Percentiles rank a stretch among this genome's conserved stretches.
Conservation (phyloP, 441 rosid genomes). For the Populus hybrid region DNA sequence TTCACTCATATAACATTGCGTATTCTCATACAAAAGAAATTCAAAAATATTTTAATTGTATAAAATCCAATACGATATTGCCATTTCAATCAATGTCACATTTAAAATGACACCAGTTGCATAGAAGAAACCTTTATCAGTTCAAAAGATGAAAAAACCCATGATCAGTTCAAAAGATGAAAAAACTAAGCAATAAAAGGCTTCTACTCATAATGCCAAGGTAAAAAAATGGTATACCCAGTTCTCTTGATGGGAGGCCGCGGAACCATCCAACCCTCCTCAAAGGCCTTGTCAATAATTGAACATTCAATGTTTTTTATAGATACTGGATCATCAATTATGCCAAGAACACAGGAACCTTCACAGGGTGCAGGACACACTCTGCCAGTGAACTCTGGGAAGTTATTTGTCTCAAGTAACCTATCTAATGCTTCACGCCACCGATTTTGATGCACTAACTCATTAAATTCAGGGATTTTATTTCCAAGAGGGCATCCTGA, state of each 20-base stretch:
- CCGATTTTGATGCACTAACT: constrained; percentile 96
- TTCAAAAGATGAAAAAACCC: neutral
- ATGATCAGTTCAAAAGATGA: neutral
- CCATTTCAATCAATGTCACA: neutral
- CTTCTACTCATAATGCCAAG: neutral
- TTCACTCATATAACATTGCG: neutral
- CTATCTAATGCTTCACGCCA: constrained; percentile 98
- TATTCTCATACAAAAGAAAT: neutral
- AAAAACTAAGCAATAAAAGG: neutral
- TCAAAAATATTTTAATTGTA: neutral
- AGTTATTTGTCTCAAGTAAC: constrained; percentile 96
- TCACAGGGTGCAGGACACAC: constrained; percentile 99
- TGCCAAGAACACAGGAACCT: constrained; percentile 99
- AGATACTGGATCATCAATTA: constrained; percentile 98
- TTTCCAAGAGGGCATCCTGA: constrained; percentile 99
- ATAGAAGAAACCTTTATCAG: neutral
- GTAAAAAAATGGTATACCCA: constrained; percentile 51
- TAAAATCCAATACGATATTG: neutral
- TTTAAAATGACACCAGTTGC: neutral
- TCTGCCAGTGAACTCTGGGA: constrained; percentile 98
- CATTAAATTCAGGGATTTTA: constrained; percentile 99
- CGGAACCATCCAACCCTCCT: constrained; percentile 99
- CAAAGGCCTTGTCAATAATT: constrained; percentile 94
- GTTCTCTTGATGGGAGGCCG: constrained; percentile 88
- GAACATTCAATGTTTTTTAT: constrained; percentile 94